A percentile compares a stretch with the other conserved stretches of the same genome.
Evolutionary conservation across 306 rosid genomes (phyloP).

Genomic region (Datisca glomerata): DNA sequence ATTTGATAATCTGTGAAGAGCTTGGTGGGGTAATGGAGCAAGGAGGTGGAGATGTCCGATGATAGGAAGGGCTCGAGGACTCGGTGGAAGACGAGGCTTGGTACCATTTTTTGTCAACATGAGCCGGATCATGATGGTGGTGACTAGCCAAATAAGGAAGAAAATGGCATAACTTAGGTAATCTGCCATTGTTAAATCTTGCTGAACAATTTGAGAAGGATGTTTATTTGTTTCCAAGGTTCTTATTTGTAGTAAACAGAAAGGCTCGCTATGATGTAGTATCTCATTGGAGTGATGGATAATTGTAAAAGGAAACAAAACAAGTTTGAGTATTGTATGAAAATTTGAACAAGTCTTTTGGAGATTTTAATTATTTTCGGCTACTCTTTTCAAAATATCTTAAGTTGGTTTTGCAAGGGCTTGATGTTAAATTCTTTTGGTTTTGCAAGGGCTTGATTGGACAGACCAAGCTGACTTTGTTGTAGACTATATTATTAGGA

Average conservation of each 20-base stretch:
- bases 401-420: no score
- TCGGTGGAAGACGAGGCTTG: conserved; percentile 22
- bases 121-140: conserved; percentile 16
- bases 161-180: conserved; percentile 24
- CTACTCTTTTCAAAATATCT: no score
- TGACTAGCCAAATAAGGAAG: conserved; percentile 22
- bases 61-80: conserved; percentile 25
- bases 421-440: no score
- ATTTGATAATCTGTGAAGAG: conserved; percentile 26
- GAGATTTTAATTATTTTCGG: neutral
- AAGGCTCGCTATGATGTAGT: no score
- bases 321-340: neutral
- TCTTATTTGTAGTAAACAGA: neutral
- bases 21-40: conserved; percentile 28
- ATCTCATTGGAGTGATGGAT: no score
- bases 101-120: conserved; percentile 15
- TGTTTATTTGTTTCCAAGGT: neutral
- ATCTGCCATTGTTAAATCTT: conserved; percentile 25
- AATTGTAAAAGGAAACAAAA: neutral
- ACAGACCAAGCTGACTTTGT: no score
- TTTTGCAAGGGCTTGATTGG: no score
- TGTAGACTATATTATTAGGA: no score
- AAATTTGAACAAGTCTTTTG: neutral
- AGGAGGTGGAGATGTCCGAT: conserved; percentile 38
- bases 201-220: neutral